Percentiles rank a stretch among this genome's conserved stretches.
Conservation (phyloP, 73 alveolate species). For the Paramecium biaurelia region DNA sequence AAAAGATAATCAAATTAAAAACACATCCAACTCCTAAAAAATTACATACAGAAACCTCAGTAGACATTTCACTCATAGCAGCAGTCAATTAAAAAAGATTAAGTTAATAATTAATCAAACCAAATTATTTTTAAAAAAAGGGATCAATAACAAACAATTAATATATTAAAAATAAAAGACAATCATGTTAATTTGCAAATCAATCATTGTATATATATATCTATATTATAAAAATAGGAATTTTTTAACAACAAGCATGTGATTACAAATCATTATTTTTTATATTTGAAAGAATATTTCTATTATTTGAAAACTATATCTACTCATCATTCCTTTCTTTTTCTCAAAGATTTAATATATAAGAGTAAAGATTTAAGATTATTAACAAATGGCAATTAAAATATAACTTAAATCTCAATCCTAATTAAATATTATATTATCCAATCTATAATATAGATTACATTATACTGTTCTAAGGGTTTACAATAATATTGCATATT, state of each 20-base stretch:
- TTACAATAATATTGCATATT: no score
- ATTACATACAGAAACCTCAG: background rate
- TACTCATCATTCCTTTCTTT: background rate
- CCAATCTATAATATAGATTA: background rate
- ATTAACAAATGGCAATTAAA: no score
- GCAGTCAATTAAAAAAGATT: background rate
- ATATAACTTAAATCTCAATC: background rate
- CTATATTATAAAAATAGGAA: background rate
- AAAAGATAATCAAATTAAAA: background rate
- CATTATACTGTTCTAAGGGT: no score
- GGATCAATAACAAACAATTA: background rate
- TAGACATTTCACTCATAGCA: background rate
- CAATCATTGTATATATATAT: background rate
- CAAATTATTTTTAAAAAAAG: background rate
- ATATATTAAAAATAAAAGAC: background rate
- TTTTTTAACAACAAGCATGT: conserved; percentile 4
- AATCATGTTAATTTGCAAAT: background rate
- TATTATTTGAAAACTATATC: background rate
- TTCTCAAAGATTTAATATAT: no score
- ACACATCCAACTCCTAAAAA: background rate
- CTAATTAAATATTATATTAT: background rate
- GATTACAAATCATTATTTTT: background rate
- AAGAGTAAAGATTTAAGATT: no score
- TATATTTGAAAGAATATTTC: background rate
- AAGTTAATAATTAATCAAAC: background rate